These are phyloP conservation scores for Chytriomyces sp. DNA, from an alignment of 192 early-diverging fungal species.

Conservation along the genomic window DNA sequence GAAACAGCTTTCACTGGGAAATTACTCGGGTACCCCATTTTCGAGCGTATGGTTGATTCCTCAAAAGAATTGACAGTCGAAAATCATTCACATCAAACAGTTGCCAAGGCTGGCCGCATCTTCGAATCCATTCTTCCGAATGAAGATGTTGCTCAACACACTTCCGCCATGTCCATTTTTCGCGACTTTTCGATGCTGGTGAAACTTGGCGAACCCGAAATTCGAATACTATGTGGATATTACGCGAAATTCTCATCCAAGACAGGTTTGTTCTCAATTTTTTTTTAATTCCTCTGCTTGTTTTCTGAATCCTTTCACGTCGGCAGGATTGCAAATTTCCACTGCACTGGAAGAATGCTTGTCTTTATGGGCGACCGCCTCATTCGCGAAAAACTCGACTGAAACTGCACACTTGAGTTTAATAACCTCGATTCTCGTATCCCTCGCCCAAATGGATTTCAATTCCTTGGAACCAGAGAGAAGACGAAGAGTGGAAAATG, in stretches of 20 bases:
- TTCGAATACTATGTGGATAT: neutral
- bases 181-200: neutral
- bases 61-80: too few relatives aligned
- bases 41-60: too few relatives aligned
- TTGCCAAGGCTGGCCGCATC: too few relatives aligned
- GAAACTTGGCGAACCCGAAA: neutral
- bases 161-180: neutral
- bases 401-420: too few relatives aligned
- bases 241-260: too few relatives aligned
- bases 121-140: too few relatives aligned
- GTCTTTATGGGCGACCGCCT: neutral
- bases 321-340: neutral
- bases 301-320: neutral
- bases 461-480: too few relatives aligned
- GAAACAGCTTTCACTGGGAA: too few relatives aligned
- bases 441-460: too few relatives aligned
- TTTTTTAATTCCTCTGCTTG: constrained; percentile 6
- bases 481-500: constrained; percentile 12
- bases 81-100: neutral
- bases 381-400: neutral
- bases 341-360: constrained; percentile 13
- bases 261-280: neutral
- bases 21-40: too few relatives aligned
- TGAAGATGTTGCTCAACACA: too few relatives aligned
- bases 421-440: too few relatives aligned